A percentile compares a stretch with the other conserved stretches of the same genome.
phyloP scores from a whole-genome alignment of 2,329 filamentous ascomycete species.

The Escovopsis sp. region DNA sequence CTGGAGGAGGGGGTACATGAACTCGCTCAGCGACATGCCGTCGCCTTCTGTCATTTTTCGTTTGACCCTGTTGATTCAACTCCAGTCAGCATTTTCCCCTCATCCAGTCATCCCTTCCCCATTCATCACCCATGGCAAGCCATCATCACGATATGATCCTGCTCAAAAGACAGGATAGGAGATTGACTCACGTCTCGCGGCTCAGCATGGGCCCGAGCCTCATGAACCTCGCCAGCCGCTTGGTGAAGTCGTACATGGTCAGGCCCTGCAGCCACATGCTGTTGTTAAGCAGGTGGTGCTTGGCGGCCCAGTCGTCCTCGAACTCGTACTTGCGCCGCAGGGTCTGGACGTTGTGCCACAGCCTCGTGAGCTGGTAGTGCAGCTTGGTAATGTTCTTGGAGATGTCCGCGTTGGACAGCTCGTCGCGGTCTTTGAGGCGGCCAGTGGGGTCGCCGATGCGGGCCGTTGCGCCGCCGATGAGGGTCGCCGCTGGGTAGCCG shows the following conservation, averaged over 20 bases:
- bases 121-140: too few species aligned
- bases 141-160: too few species aligned
- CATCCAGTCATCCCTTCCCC: too few species aligned
- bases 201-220: constrained; percentile 76
- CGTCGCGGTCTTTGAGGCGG: constrained; percentile 45
- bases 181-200: constrained; percentile 74
- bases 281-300: constrained; percentile 62
- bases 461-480: constrained; percentile 61
- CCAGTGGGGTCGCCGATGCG: constrained; percentile 68
- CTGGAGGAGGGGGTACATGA: constrained; percentile 84
- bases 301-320: constrained; percentile 46
- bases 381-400: constrained; percentile 52
- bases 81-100: too few species aligned
- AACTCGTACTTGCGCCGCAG: constrained; percentile 53
- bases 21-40: constrained; percentile 89
- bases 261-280: constrained; percentile 64
- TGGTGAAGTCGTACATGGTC: constrained; percentile 58
- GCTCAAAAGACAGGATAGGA: too few species aligned
- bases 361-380: constrained; percentile 50
- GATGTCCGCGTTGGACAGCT: constrained; percentile 34
- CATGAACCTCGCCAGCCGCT: constrained; percentile 55
- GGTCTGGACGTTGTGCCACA: constrained; percentile 60
- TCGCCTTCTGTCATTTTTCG: constrained; percentile 70
- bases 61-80: constrained; percentile 40
- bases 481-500: constrained; percentile 50